phyloP scores from a whole-genome alignment of 2,329 filamentous ascomycete genomes.

The Fusarium xylarioides region DNA sequence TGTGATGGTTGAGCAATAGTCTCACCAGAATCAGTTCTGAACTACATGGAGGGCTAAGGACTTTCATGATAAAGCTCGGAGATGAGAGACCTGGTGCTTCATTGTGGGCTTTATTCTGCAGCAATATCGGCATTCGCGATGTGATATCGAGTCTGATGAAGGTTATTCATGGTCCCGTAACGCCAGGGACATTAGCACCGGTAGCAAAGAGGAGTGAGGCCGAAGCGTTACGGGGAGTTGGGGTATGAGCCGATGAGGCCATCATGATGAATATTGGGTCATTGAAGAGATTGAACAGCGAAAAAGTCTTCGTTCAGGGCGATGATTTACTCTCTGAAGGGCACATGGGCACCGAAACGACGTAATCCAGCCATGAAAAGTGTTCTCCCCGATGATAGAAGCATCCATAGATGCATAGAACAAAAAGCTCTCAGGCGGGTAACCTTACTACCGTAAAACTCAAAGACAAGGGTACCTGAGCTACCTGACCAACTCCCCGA shows the following conservation, averaged over 20 bases:
- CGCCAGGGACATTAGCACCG: conserved; percentile 7
- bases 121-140: not conserved
- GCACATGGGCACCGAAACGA: not conserved
- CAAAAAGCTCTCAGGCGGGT: not conserved
- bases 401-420: conserved; percentile 16
- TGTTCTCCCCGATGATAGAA: conserved; percentile 20
- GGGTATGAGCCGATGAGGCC: conserved; percentile 18
- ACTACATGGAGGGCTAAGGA: not conserved
- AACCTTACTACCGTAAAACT: not conserved
- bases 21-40: not conserved
- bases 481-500: conserved; percentile 27
- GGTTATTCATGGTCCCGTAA: not conserved
- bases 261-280: conserved; percentile 8
- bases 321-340: not conserved
- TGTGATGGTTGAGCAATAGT: not conserved
- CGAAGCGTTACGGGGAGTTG: conserved; percentile 26
- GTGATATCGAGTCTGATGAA: not conserved
- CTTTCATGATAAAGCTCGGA: not conserved
- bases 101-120: not conserved
- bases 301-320: too few species aligned
- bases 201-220: conserved; percentile 26
- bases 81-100: not conserved
- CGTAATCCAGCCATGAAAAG: not conserved
- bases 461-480: not conserved
- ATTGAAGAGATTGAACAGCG: not conserved